These are phyloP conservation scores for Medicago ruthenica DNA, from an alignment of 306 rosid species.

Conservation along the genomic window DNA sequence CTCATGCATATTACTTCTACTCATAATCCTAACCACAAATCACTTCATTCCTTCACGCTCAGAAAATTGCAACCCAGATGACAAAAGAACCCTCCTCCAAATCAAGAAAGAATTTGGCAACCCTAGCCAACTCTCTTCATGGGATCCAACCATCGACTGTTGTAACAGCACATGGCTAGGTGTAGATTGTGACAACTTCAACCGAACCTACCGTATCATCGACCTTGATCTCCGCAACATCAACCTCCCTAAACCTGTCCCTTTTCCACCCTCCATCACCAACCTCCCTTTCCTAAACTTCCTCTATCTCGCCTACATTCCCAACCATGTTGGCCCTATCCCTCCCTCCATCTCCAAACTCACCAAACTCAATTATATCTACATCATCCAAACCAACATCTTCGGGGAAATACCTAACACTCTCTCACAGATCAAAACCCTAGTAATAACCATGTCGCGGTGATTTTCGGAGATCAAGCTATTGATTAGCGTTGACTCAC, in stretches of 20 bases:
- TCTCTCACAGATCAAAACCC: constrained; percentile 34
- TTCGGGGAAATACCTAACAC: constrained; percentile 23
- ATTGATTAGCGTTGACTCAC: too few species aligned
- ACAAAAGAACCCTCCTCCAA: constrained; percentile 40
- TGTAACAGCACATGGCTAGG: constrained; percentile 29
- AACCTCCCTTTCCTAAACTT: constrained; percentile 6
- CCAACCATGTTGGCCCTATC: constrained; percentile 37
- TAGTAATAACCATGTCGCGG: too few species aligned
- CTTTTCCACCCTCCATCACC: constrained; percentile 19
- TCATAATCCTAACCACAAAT: not conserved
- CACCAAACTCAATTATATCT: constrained; percentile 21
- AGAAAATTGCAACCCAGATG: constrained; percentile 40
- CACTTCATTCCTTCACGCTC: not conserved
- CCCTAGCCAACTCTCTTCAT: not conserved
- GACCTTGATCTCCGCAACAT: not conserved
- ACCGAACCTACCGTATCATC: constrained; percentile 38
- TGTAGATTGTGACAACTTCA: constrained; percentile 39
- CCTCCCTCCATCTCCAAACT: not conserved
- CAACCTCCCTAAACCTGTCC: constrained; percentile 2
- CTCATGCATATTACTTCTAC: not conserved
- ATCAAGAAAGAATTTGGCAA: constrained; percentile 31
- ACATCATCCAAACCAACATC: constrained; percentile 29
- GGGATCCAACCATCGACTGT: constrained; percentile 31
- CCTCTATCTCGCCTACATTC: not conserved
- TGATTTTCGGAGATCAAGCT: too few species aligned